phyloP scores from a whole-genome alignment of 2,329 filamentous ascomycete species.

The Colletotrichum phormii region DNA sequence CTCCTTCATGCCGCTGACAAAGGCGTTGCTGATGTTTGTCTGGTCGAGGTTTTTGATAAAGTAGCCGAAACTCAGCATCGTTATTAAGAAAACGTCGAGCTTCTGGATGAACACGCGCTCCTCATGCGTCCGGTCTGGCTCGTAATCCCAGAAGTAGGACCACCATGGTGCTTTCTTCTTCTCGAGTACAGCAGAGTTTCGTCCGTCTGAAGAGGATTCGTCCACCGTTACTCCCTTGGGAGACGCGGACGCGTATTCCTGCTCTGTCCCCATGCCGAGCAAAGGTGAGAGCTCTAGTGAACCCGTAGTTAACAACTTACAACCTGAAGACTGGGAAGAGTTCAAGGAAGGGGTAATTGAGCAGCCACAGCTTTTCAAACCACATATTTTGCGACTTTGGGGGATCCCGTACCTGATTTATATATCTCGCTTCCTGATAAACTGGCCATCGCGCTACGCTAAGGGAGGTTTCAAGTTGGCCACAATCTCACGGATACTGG shows the following conservation, averaged over 20 bases:
- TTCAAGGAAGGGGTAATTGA: not conserved
- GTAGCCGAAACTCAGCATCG: slow-evolving; percentile 32
- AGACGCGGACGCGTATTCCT: slow-evolving; percentile 24
- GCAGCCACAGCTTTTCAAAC: not conserved
- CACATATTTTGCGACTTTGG: not conserved
- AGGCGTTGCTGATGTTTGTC: slow-evolving; percentile 42
- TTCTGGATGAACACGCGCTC: slow-evolving; percentile 43
- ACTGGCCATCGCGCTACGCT: slow-evolving; percentile 26
- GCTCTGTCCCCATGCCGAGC: slow-evolving; percentile 32
- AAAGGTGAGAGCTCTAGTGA: slow-evolving; percentile 31
- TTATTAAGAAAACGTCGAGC: slow-evolving; percentile 40
- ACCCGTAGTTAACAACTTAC: slow-evolving; percentile 3
- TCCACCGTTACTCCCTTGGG: slow-evolving; percentile 24
- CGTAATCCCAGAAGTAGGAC: slow-evolving; percentile 44
- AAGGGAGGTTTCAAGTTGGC: slow-evolving; percentile 3
- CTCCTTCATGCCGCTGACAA: slow-evolving; percentile 44
- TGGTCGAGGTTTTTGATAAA: slow-evolving; percentile 44
- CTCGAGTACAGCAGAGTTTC: not conserved
- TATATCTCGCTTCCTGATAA: slow-evolving; percentile 21
- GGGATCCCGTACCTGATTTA: slow-evolving; percentile 27
- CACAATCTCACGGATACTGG: slow-evolving; percentile 7
- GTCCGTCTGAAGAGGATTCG: slow-evolving; percentile 5
- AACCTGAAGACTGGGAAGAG: not conserved
- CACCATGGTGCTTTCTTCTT: slow-evolving; percentile 46
- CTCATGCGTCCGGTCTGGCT: slow-evolving; percentile 41